Base-by-base conservation (phyloP, 176 grass and related monocot genomes). In the Cocos nucifera region DNA sequence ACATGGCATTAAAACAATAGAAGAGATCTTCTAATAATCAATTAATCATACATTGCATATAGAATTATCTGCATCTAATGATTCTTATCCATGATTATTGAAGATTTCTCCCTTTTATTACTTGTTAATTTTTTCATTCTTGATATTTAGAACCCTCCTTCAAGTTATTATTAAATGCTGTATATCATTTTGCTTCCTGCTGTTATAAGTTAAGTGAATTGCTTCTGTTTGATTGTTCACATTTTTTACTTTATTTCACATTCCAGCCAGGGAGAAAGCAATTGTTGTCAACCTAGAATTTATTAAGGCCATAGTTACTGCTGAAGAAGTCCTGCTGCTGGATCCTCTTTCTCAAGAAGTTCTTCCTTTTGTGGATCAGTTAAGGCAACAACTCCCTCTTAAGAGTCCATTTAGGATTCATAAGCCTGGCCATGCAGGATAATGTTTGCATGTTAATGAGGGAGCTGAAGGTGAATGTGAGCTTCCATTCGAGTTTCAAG, bases 401-500 rank as follows among this genome's bases (percentile, higher is more conserved):
- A 88, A 75, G 77, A 83, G 70, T 59, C 55, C 73, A 39, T 54
- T 66, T 4, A 63, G 56, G 53, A 57, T 19, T 19, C 57, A 83
- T 27, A 75, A 88, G 17, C 59, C 65, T 55, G 56, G 61, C 26
- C 67, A 78, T 69, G 73, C 32, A 57, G 68, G 54, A 63, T 67
- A 74, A 17, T 25, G 64, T 28, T 51, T 75, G 5, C 57, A 54
- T 60, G 35, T 78, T 25, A 86, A 92, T 16, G 78, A 80, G 74
- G 69, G 72, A 6, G 80, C 80, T 1, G 73, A 82, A 29, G 73
- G 69, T 64, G 87, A 86, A 68, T 82, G 78, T 2, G 84, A 92
- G 62, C 65, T 98, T 56, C 87, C 93, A 1, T 98, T 98, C 51
- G 93, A 98, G 67, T 98, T 98, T 64, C 93, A 98, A 69, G 93